Conservation (phyloP, 2,329 filamentous ascomycete genomes). For the Cordyceps militaris region DNA sequence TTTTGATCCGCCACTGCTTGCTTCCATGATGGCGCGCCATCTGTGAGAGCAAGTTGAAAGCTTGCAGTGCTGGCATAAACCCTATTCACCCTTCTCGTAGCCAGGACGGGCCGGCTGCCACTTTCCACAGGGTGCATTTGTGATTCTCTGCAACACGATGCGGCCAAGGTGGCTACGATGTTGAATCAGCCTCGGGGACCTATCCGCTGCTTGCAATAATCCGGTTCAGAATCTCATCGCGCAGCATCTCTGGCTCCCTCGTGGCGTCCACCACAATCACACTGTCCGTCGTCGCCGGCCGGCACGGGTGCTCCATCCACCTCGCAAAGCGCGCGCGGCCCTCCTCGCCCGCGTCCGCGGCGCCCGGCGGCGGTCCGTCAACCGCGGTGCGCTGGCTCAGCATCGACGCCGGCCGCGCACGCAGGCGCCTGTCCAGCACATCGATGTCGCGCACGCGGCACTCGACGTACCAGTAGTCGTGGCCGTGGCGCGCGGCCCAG, state of each 20-base stretch:
- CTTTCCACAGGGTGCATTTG: no score
- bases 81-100: no score
- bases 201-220: background rate
- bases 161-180: no score
- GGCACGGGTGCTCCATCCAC: constrained; percentile 26
- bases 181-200: background rate
- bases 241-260: constrained; percentile 14
- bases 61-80: no score
- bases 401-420: constrained; percentile 18
- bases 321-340: constrained; percentile 19
- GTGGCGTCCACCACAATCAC: constrained; percentile 22
- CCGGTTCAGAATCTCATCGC: constrained; percentile 18
- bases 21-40: no score
- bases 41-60: no score
- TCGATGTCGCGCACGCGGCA: constrained; percentile 24
- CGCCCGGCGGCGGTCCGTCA: constrained; percentile 19
- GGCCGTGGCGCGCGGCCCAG: constrained; percentile 17
- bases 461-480: constrained; percentile 26
- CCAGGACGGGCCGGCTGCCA: no score
- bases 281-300: constrained; percentile 18
- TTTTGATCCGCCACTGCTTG: no score
- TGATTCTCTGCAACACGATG: no score
- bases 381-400: constrained; percentile 26
- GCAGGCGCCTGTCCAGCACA: constrained; percentile 24
- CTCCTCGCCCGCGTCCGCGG: constrained; percentile 13